Percentiles rank a stretch among this genome's conserved stretches.
Evolutionary conservation across 306 rosid genomes (phyloP).

Genomic region (Luffa aegyptiaca): DNA sequence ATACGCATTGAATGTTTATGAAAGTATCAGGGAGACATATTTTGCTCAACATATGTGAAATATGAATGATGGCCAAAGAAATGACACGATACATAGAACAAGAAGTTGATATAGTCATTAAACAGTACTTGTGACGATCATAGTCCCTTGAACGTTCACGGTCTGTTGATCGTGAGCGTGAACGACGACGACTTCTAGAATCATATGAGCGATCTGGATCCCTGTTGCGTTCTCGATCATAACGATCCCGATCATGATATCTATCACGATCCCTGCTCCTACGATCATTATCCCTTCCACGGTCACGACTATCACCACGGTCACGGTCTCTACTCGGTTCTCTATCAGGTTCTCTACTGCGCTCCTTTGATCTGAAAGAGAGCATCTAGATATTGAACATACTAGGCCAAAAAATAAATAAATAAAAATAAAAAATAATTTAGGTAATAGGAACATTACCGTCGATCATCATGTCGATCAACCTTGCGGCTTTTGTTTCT

Average conservation of each 20-base stretch:
- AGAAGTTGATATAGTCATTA: slow-evolving; percentile 1
- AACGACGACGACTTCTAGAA: slow-evolving; percentile 67
- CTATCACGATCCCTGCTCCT: slow-evolving; percentile 88
- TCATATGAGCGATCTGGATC: slow-evolving; percentile 61
- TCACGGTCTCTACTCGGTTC: slow-evolving; percentile 74
- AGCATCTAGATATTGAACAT: not conserved
- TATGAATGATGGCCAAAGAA: not conserved
- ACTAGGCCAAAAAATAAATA: not conserved
- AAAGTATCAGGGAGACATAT: not conserved
- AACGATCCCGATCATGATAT: slow-evolving; percentile 69
- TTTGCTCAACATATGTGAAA: not conserved
- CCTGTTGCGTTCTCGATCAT: slow-evolving; percentile 65
- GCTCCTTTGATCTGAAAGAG: slow-evolving; percentile 57
- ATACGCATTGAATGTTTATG: not conserved
- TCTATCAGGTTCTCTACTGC: slow-evolving; percentile 65
- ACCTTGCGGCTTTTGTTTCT: slow-evolving; percentile 62
- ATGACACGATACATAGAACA: not conserved
- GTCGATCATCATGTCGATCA: slow-evolving; percentile 67
- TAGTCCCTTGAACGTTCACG: slow-evolving; percentile 77
- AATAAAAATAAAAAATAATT: not conserved
- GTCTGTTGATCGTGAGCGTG: slow-evolving; percentile 75
- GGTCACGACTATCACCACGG: slow-evolving; percentile 59
- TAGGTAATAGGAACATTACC: slow-evolving; percentile 22
- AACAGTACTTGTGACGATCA: slow-evolving; percentile 78
- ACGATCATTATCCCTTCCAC: slow-evolving; percentile 61